Base-by-base conservation (phyloP, 2,329 filamentous ascomycete genomes). In the Hymenoscyphus infarciens region DNA sequence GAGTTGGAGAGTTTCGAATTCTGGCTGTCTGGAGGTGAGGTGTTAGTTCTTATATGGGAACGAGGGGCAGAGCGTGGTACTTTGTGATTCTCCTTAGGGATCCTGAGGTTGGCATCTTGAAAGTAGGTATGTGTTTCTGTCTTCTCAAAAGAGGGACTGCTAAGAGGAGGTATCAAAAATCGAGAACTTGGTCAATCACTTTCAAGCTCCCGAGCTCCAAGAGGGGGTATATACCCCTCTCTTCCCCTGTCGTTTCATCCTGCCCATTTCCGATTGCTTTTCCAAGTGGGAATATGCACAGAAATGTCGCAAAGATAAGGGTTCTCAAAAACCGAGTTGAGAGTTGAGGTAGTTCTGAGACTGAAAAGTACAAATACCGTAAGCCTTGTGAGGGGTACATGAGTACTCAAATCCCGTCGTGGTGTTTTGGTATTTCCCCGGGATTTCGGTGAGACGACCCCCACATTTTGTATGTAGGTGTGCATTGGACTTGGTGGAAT, bases 1-100 rank as follows among this genome's bases (percentile, higher is more conserved):
- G 57, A 84, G 76, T 72, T 83, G 82, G 58, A 84, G 76, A 38
- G 82, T 84, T 70, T 84, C 82, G 63, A 84, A 84, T 66, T 64
- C 61, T 2, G 64, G 64, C 31, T 64, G 56, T 59, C 61, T 64
- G 31, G 3, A 8, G 19, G 13, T 13, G 35, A 16, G 13, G 11
- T 13, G 35, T 38, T 38, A 38, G 13, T 38, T 15, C 5, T 38
- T 38, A 38, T 22, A 25, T 11, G 11, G 25, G 19, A 10, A 25
- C 11, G 5, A 13, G 13, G 11, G 19, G 19, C 19, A 13, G 42
- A 19, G n/a, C 11, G 54, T 29, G 54, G 33, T 61, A 63, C 64
- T 64, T 66, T 5, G 64, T 64, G 29, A 66, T 57, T 5, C 64
- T 63, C 31, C 64, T 54, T 15, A 64, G 63, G n/a, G 64, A 66